A percentile compares a stretch with the other conserved stretches of the same genome.
phyloP scores from a whole-genome alignment of 805 yeast species.

The Ogataea degrootiae region DNA sequence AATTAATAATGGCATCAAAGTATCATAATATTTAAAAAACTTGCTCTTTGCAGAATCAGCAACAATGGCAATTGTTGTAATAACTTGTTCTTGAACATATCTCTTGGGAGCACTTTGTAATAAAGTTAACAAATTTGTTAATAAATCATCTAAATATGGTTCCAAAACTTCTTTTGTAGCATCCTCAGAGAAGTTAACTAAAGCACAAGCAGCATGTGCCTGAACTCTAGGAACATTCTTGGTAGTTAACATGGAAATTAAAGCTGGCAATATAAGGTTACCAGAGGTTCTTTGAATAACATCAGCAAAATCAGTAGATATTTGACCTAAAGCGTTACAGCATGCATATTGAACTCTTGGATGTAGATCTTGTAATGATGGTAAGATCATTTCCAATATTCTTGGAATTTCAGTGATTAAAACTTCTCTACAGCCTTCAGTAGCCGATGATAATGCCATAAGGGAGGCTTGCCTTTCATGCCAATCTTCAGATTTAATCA shows the following conservation, averaged over 20 bases:
- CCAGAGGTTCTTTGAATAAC: conserved; percentile 79
- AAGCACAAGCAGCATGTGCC: conserved; percentile 97
- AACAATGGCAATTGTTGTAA: conserved; percentile 93
- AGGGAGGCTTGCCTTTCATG: conserved; percentile 94
- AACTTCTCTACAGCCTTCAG: conserved; percentile 94
- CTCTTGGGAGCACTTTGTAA: conserved; percentile 76
- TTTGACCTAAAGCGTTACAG: conserved; percentile 95
- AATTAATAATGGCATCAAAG: conserved; percentile 84
- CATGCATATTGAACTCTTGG: conserved; percentile 96
- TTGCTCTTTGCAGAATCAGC: conserved; percentile 93
- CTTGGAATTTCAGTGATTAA: conserved; percentile 76
- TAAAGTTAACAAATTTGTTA: conserved; percentile 67
- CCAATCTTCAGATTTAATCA: conserved; percentile 78
- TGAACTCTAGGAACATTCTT: conserved; percentile 87
- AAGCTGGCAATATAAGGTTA: conserved; percentile 75
- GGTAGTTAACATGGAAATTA: conserved; percentile 72
- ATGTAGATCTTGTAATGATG: conserved; percentile 80
- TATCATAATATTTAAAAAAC: conserved; percentile 87
- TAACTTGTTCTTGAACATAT: conserved; percentile 95
- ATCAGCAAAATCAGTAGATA: conserved; percentile 94
- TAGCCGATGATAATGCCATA: conserved; percentile 95
- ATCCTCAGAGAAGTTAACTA: conserved; percentile 91
- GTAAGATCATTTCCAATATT: conserved; percentile 78
- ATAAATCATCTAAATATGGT: conserved; percentile 83
- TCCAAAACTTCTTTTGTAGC: conserved; percentile 83